Percentiles rank a stretch among this genome's conserved stretches.
Evolutionary conservation across 345 rosid genomes (phyloP).

Genomic region (Acer negundo): DNA sequence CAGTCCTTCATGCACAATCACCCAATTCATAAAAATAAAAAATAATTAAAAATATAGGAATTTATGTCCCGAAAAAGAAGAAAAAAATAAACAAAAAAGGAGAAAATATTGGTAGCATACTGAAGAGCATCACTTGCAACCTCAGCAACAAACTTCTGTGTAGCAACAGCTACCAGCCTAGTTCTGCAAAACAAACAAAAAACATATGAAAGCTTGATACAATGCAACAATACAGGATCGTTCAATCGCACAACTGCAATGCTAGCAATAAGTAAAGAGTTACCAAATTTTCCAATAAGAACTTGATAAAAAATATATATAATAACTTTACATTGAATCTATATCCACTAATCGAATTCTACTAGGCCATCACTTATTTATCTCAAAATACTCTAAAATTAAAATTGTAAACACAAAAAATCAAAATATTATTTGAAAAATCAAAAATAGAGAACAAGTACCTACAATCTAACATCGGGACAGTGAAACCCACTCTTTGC

Average conservation of each 20-base stretch:
- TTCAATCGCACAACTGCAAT: not conserved
- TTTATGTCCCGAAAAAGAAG: not conserved
- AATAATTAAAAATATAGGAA: not conserved
- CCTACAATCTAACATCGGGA: conserved; percentile 97
- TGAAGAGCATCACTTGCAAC: conserved; percentile 90
- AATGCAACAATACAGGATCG: not conserved
- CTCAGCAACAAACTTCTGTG: conserved; percentile 93
- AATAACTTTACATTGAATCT: too few relatives aligned
- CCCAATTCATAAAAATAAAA: not conserved
- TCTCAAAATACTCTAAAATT: not conserved
- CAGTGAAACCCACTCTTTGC: conserved; percentile 98
- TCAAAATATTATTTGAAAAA: not conserved
- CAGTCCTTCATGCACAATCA: not conserved
- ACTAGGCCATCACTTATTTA: too few relatives aligned
- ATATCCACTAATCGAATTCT: too few relatives aligned
- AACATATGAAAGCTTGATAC: not conserved
- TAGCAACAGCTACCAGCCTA: conserved; percentile 93
- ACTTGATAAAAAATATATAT: not conserved
- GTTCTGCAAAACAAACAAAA: conserved; percentile 47
- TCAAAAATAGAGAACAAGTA: conserved; percentile 26
- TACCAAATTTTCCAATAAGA: not conserved
- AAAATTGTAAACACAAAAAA: not conserved
- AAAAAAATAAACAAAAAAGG: not conserved
- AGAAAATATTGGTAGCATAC: conserved; percentile 41
- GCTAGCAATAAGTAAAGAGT: not conserved